Evolutionary conservation across 257 asterid genomes (phyloP).

Genomic region (Ilex aquifolium): DNA sequence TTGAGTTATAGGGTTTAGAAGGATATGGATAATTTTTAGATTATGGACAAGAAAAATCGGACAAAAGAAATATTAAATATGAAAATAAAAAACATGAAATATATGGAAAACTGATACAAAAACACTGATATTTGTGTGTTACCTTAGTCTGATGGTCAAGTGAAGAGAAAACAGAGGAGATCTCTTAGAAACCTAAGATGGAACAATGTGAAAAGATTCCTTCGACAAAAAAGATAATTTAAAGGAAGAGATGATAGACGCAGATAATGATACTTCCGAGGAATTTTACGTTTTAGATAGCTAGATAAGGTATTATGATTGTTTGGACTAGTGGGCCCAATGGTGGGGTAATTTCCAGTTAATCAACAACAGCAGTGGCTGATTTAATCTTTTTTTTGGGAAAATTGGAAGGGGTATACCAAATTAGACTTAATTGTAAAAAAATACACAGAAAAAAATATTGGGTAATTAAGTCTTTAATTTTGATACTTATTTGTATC

Average conservation of each 20-base stretch:
- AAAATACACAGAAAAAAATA: no score
- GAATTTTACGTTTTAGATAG: no score
- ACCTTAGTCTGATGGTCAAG: slow-evolving; percentile 14
- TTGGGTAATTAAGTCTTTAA: no score
- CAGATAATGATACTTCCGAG: neutral
- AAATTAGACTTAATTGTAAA: no score
- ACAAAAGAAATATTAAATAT: neutral
- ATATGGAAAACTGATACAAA: slow-evolving; percentile 2
- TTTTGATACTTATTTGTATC: no score
- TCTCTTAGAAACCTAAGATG: slow-evolving; percentile 6
- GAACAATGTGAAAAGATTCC: neutral
- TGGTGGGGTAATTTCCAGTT: no score
- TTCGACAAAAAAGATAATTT: no score
- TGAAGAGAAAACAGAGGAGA: slow-evolving; percentile 6
- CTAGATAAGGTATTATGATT: no score
- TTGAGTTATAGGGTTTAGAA: slow-evolving; percentile 18
- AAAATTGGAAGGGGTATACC: no score
- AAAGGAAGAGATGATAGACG: neutral
- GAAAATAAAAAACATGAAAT: slow-evolving; percentile 1
- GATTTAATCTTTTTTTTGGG: no score
- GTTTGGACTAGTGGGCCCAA: neutral
- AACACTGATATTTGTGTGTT: neutral
- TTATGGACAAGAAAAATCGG: slow-evolving; percentile 29
- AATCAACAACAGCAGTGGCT: no score
- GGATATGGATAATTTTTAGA: slow-evolving; percentile 29